A percentile compares a stretch with the other conserved stretches of the same genome.
These are phyloP conservation scores for Neonectria coccinea DNA, from an alignment of 2,329 filamentous ascomycete genomes.

Conservation along the genomic window DNA sequence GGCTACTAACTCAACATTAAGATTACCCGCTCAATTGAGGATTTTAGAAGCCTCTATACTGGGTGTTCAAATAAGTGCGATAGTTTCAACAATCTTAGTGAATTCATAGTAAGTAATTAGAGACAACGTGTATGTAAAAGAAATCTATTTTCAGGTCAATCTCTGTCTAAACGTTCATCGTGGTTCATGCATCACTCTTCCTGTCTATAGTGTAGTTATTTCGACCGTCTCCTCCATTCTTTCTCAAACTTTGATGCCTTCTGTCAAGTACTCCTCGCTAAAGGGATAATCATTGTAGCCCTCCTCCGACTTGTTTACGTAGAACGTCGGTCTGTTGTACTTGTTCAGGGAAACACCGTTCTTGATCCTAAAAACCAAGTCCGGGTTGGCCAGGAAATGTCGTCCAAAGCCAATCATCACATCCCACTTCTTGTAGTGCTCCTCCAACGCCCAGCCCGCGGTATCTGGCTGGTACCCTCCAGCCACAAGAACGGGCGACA, in stretches of 20 bases:
- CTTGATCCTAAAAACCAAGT: conserved; percentile 45
- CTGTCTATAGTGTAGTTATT: too few species aligned
- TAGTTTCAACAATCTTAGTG: too few species aligned
- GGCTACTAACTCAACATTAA: too few species aligned
- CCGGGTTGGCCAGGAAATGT: conserved; percentile 46
- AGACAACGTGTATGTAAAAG: too few species aligned
- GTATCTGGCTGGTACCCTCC: conserved; percentile 40
- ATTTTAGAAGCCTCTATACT: too few species aligned
- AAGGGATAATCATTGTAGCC: conserved; percentile 42
- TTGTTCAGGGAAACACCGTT: conserved; percentile 38
- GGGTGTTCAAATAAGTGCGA: too few species aligned
- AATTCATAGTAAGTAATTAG: too few species aligned
- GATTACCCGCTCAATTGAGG: too few species aligned
- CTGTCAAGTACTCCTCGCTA: background rate
- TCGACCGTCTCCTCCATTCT: too few species aligned
- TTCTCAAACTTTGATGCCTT: background rate
- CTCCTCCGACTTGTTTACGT: conserved; percentile 31
- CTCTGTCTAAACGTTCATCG: too few species aligned
- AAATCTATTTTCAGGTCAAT: too few species aligned
- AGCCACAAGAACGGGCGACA: conserved; percentile 45
- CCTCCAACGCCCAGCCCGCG: conserved; percentile 38
- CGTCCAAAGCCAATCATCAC: conserved; percentile 48
- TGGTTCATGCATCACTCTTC: too few species aligned
- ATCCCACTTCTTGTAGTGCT: conserved; percentile 45
- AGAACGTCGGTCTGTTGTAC: conserved; percentile 46